A percentile compares a stretch with the other conserved stretches of the same genome.
phyloP scores from a whole-genome alignment of 2,329 filamentous ascomycete species.

The Neofusicoccum sp. region DNA sequence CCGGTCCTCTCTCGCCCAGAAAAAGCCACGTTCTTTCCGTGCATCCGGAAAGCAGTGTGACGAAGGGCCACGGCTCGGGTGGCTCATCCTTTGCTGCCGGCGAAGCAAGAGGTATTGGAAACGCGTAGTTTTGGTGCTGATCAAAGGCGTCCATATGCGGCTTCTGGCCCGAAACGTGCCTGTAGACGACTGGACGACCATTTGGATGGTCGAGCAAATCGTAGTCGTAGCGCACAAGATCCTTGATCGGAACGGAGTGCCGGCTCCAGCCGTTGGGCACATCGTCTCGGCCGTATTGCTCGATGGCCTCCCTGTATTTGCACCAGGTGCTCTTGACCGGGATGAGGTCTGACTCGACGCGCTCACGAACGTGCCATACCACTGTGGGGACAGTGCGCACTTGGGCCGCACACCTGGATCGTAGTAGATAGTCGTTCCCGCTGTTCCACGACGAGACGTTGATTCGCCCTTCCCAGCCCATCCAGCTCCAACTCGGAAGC shows the following conservation, averaged over 20 bases:
- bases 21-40: background rate
- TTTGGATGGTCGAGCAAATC: conserved; percentile 2
- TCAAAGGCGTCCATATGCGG: background rate
- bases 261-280: background rate
- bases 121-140: background rate
- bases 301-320: background rate
- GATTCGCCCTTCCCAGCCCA: conserved; percentile 20
- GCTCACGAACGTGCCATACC: conserved; percentile 9
- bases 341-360: conserved; percentile 7
- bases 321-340: conserved; percentile 10
- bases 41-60: background rate
- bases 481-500: conserved; percentile 19
- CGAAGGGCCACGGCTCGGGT: background rate
- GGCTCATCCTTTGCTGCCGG: background rate
- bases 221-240: conserved; percentile 2
- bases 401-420: background rate
- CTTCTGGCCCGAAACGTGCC: background rate
- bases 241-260: background rate
- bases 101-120: background rate
- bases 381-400: conserved; percentile 6
- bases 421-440: conserved; percentile 1
- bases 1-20: background rate
- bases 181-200: background rate
- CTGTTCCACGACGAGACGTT: background rate
- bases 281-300: background rate